Conservation (phyloP, 345 rosid genomes). For the Populus alba region DNA sequence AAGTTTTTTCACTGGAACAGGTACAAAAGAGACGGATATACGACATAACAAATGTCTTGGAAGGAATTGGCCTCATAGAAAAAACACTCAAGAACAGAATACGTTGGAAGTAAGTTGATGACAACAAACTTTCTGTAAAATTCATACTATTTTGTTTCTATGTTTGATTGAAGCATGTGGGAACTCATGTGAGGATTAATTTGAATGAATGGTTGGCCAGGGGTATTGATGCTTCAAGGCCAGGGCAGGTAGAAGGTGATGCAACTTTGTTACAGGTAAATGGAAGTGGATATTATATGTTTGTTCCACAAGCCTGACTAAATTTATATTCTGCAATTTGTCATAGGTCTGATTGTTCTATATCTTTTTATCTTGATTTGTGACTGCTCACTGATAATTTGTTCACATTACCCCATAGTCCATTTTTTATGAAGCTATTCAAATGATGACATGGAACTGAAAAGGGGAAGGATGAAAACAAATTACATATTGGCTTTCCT, state of each 20-base stretch:
- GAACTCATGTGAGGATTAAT: conserved; percentile 29
- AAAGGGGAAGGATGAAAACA: not conserved
- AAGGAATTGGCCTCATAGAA: conserved; percentile 96
- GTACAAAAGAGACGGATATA: conserved; percentile 96
- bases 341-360: not conserved
- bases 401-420: not conserved
- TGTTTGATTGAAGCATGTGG: conserved; percentile 16
- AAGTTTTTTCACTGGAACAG: conserved; percentile 31
- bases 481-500: not conserved
- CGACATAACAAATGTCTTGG: conserved; percentile 97
- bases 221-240: conserved; percentile 65
- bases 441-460: not conserved
- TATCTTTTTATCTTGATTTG: conserved; percentile 3
- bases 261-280: conserved; percentile 64
- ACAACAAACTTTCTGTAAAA: conserved; percentile 13
- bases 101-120: conserved; percentile 76
- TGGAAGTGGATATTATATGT: conserved; percentile 9
- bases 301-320: not conserved
- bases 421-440: not conserved
- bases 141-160: conserved; percentile 20
- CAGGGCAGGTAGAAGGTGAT: conserved; percentile 56
- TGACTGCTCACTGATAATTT: not conserved
- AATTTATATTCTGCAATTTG: not conserved
- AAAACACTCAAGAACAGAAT: conserved; percentile 90
- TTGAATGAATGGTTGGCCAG: conserved; percentile 44